Percentiles rank a stretch among this genome's conserved stretches.
Evolutionary conservation across 2,329 filamentous ascomycete species (phyloP).

Genomic region (Beauveria sp.): DNA sequence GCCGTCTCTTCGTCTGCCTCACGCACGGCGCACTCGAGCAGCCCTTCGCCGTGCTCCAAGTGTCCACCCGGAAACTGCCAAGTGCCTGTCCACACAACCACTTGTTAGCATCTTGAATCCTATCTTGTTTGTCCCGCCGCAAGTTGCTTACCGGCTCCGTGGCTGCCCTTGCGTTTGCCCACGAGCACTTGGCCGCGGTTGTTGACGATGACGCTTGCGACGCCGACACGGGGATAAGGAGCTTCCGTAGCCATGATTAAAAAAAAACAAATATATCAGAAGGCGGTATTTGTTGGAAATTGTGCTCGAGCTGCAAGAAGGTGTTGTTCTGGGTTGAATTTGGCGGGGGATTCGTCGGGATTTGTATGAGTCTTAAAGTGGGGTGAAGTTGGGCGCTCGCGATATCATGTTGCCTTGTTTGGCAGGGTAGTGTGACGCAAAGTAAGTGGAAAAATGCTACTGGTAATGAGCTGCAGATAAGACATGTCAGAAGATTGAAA

Average conservation of each 20-base stretch:
- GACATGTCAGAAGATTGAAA: too few relatives aligned
- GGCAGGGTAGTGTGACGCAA: not conserved
- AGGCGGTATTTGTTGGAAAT: too few relatives aligned
- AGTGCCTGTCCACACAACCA: conserved; percentile 34
- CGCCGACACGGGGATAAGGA: conserved; percentile 31
- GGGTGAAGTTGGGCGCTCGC: not conserved
- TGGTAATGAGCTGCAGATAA: too few relatives aligned
- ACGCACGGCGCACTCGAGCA: conserved; percentile 54
- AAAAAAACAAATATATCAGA: not conserved
- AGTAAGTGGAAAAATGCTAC: not conserved
- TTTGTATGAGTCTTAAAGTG: conserved; percentile 2
- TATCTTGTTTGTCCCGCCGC: not conserved
- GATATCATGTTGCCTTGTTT: not conserved
- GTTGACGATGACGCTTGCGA: conserved; percentile 39
- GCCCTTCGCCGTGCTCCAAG: conserved; percentile 60
- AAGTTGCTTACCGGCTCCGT: conserved; percentile 37
- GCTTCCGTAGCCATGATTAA: not conserved
- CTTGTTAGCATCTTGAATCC: not conserved
- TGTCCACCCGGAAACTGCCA: conserved; percentile 69
- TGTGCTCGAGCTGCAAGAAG: not conserved
- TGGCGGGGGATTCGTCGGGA: not conserved
- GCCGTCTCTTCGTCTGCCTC: conserved; percentile 67
- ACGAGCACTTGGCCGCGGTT: conserved; percentile 36
- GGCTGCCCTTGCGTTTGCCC: conserved; percentile 40
- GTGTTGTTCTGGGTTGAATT: not conserved